Evolutionary conservation across 768 basidiomycete species (phyloP).

Genomic region (Gymnopilus junonius): DNA sequence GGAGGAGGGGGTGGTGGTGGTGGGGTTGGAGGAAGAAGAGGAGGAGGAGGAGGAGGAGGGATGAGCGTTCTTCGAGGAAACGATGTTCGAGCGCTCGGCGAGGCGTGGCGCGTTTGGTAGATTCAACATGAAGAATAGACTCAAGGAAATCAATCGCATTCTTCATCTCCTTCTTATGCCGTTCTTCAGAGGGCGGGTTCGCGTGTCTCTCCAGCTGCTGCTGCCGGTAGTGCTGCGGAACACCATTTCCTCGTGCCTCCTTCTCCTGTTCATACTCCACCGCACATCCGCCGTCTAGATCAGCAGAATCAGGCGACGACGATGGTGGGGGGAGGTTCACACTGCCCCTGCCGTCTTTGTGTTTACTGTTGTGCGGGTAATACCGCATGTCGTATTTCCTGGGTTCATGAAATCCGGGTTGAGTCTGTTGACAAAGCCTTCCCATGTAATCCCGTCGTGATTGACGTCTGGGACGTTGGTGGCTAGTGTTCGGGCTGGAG

Average conservation of each 20-base stretch:
- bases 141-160: slow-evolving; percentile 78
- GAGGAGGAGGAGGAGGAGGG: slow-evolving; percentile 43
- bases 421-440: slow-evolving; percentile 72
- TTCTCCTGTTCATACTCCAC: too few species aligned
- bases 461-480: slow-evolving; percentile 88
- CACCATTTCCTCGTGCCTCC: too few species aligned
- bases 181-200: slow-evolving; percentile 22
- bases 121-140: slow-evolving; percentile 74
- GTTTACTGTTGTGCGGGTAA: slow-evolving; percentile 54
- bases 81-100: slow-evolving; percentile 76
- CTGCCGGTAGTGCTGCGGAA: too few species aligned
- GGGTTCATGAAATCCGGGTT: slow-evolving; percentile 73
- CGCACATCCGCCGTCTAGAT: too few species aligned
- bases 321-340: slow-evolving; percentile 37
- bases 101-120: slow-evolving; percentile 78
- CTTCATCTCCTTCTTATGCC: slow-evolving; percentile 60
- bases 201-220: slow-evolving; percentile 15
- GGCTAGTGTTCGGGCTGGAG: slow-evolving; percentile 80
- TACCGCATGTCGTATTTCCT: slow-evolving; percentile 50
- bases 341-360: slow-evolving; percentile 27
- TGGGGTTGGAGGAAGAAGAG: too few species aligned
- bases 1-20: too few species aligned
- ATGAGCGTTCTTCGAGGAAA: slow-evolving; percentile 60
- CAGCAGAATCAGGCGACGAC: slow-evolving; percentile 21
- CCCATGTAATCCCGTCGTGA: slow-evolving; percentile 69